Evolutionary conservation across 1,284 basidiomycete genomes (phyloP).

Genomic region (Ceratobasidium sp.): DNA sequence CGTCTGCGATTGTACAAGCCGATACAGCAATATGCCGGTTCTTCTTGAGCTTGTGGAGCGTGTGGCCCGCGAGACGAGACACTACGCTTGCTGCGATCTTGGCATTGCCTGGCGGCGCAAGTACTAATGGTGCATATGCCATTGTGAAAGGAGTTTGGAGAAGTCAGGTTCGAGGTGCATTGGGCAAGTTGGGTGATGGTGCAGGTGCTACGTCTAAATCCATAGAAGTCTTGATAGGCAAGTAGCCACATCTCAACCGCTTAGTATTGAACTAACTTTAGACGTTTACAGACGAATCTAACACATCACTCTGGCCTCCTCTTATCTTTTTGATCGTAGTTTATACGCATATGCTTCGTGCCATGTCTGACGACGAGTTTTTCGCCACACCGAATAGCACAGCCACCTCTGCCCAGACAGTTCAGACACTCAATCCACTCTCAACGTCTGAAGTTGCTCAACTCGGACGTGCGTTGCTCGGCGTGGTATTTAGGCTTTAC

Average conservation of each 20-base stretch:
- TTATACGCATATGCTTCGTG: constrained; percentile 85
- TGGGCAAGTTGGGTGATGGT: constrained; percentile 60
- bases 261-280: not conserved
- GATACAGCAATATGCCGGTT: constrained; percentile 60
- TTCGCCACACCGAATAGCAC: constrained; percentile 61
- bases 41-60: constrained; percentile 60
- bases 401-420: constrained; percentile 42
- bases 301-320: constrained; percentile 62
- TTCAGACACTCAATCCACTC: constrained; percentile 69
- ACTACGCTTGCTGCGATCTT: constrained; percentile 52
- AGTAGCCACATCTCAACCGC: constrained; percentile 27
- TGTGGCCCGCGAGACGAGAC: constrained; percentile 68
- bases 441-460: constrained; percentile 36
- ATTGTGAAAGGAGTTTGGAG: constrained; percentile 79
- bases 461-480: constrained; percentile 56
- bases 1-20: constrained; percentile 49
- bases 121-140: constrained; percentile 51
- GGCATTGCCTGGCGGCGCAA: constrained; percentile 20
- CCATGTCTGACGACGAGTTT: constrained; percentile 98
- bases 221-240: constrained; percentile 43
- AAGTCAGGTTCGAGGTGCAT: constrained; percentile 65
- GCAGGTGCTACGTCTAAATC: constrained; percentile 45
- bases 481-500: constrained; percentile 82
- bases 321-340: constrained; percentile 84
- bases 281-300: constrained; percentile 49